A percentile compares a stretch with the other conserved stretches of the same genome.
These are phyloP conservation scores for Hymenoscyphus fructigenus DNA, from an alignment of 2,329 filamentous ascomycete species.

Conservation along the genomic window DNA sequence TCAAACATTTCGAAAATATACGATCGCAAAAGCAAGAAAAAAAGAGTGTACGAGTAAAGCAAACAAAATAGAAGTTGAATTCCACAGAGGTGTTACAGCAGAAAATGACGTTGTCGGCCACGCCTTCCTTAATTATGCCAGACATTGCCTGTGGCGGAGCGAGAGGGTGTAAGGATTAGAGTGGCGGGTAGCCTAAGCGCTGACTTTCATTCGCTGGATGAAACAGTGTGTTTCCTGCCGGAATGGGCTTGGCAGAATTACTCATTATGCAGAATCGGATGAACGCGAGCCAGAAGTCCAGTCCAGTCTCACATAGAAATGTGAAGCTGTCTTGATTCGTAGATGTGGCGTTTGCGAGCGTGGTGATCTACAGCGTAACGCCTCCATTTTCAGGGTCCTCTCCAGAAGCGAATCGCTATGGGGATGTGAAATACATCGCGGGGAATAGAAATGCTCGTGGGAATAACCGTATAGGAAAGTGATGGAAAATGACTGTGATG, in stretches of 20 bases:
- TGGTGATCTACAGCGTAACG: neutral
- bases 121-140: neutral
- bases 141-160: slow-evolving; percentile 4
- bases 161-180: neutral
- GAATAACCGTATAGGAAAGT: neutral
- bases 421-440: neutral
- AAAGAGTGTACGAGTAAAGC: neutral
- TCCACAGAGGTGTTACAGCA: neutral
- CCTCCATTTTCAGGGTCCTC: neutral
- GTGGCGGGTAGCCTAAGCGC: slow-evolving; percentile 1
- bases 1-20: slow-evolving; percentile 4
- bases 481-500: neutral
- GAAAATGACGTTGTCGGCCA: neutral
- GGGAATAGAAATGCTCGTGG: neutral
- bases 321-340: neutral
- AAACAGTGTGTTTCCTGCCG: slow-evolving; percentile 6
- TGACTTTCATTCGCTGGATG: slow-evolving; percentile 7
- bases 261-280: slow-evolving; percentile 3
- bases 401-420: neutral
- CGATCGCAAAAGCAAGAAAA: neutral
- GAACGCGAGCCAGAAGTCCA: neutral
- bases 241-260: slow-evolving; percentile 2
- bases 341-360: neutral
- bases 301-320: neutral
- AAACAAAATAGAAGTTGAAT: neutral